These are phyloP conservation scores for Kluyveromyces sp. DNA, from an alignment of 1,139 yeast species.

Conservation along the genomic window DNA sequence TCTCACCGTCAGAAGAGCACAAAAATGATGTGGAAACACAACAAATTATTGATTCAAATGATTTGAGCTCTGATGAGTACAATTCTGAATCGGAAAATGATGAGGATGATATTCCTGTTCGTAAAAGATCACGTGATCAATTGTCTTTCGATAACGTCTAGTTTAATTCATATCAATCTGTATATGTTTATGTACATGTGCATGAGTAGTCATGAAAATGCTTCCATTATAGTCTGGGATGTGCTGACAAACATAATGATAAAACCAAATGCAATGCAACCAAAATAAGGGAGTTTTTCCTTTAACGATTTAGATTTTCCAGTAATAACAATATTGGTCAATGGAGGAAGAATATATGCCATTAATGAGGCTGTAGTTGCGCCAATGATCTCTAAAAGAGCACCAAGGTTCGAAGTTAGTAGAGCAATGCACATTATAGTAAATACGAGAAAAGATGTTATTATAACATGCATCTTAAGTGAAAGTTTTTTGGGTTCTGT, in stretches of 20 bases:
- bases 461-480: constrained; percentile 46
- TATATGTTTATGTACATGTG: neutral
- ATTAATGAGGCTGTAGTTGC: constrained; percentile 87
- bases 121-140: too few species aligned
- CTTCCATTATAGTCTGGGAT: constrained; percentile 53
- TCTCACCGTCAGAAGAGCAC: too few species aligned
- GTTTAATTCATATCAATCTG: neutral
- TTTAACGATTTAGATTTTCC: constrained; percentile 39
- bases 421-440: constrained; percentile 70
- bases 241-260: constrained; percentile 74
- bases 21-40: neutral
- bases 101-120: neutral
- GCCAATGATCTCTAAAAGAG: constrained; percentile 81
- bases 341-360: constrained; percentile 89
- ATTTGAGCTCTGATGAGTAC: constrained; percentile 1
- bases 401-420: constrained; percentile 81
- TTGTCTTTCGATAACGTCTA: too few species aligned
- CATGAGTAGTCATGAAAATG: constrained; percentile 25
- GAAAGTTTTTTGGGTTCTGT: constrained; percentile 34
- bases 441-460: constrained; percentile 61
- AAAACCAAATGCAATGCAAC: constrained; percentile 65
- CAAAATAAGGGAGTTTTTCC: constrained; percentile 47
- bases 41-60: neutral
- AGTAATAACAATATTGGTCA: constrained; percentile 66
- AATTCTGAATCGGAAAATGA: neutral